phyloP scores from a whole-genome alignment of 2,329 filamentous ascomycete species.

The Stachybotrys elegans region DNA sequence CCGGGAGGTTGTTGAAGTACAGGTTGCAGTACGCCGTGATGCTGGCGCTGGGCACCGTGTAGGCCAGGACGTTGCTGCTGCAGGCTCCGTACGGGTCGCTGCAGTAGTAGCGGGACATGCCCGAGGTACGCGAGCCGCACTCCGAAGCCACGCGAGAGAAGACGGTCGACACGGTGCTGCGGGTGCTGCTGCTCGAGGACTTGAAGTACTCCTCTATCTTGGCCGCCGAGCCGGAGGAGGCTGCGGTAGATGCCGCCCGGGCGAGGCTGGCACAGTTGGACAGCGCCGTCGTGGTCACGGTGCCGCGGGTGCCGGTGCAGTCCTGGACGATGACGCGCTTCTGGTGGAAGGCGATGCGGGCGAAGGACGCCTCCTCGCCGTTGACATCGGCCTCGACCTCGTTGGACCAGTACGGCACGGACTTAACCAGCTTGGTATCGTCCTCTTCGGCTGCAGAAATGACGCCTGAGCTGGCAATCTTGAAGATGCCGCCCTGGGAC shows the following conservation, averaged over 20 bases:
- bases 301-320: slow-evolving; percentile 45
- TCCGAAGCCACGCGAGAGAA: slow-evolving; percentile 47
- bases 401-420: slow-evolving; percentile 55
- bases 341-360: slow-evolving; percentile 39
- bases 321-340: slow-evolving; percentile 49
- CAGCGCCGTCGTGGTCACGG: slow-evolving; percentile 44
- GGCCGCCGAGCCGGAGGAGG: slow-evolving; percentile 39
- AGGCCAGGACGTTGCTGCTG: slow-evolving; percentile 48
- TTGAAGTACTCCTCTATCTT: slow-evolving; percentile 62
- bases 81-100: slow-evolving; percentile 52
- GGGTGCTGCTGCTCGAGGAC: slow-evolving; percentile 38
- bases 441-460: slow-evolving; percentile 49
- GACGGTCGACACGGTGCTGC: slow-evolving; percentile 46
- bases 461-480: slow-evolving; percentile 49
- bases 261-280: slow-evolving; percentile 50
- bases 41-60: slow-evolving; percentile 50
- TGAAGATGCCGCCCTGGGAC: slow-evolving; percentile 46
- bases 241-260: slow-evolving; percentile 43
- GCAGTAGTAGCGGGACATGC: slow-evolving; percentile 53
- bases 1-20: slow-evolving; percentile 51
- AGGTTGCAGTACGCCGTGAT: slow-evolving; percentile 58
- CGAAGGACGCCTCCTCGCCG: slow-evolving; percentile 45
- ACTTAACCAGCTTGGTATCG: slow-evolving; percentile 48
- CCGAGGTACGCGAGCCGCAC: slow-evolving; percentile 44
- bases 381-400: slow-evolving; percentile 52